phyloP scores from a whole-genome alignment of 441 rosid genomes.

The Erysimum cheiri region DNA sequence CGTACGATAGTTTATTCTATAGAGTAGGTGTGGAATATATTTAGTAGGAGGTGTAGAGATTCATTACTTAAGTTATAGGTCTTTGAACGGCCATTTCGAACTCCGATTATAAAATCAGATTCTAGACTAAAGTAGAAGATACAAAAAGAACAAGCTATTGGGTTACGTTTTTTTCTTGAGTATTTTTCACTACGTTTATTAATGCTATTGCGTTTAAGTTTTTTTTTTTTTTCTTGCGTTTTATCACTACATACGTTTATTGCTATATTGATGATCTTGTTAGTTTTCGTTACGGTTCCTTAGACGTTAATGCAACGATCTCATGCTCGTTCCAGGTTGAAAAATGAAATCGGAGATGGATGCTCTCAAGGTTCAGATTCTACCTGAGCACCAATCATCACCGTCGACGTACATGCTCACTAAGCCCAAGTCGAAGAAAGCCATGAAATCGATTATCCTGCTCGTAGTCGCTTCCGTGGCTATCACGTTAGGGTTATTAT shows the following conservation, averaged over 20 bases:
- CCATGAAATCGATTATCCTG: conserved; percentile 40
- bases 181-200: not conserved
- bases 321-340: conserved; percentile 61
- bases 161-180: conserved; percentile 7
- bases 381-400: conserved; percentile 52
- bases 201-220: no score
- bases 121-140: not conserved
- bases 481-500: conserved; percentile 36
- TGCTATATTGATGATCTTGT: not conserved
- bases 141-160: not conserved
- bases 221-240: no score
- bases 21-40: not conserved
- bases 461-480: conserved; percentile 41
- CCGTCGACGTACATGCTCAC: not conserved
- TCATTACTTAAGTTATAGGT: not conserved
- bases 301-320: conserved; percentile 69
- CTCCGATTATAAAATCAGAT: not conserved
- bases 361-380: conserved; percentile 54
- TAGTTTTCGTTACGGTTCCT: conserved; percentile 10
- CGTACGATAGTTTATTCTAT: not conserved
- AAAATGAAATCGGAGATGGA: conserved; percentile 53
- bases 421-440: conserved; percentile 46
- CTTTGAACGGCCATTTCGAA: not conserved
- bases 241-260: conserved; percentile 1
- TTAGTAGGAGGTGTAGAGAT: not conserved